A percentile compares a stretch with the other conserved stretches of the same genome.
Evolutionary conservation across 352 stramenopile species (phyloP).

Genomic region (Globisporangium nunn): DNA sequence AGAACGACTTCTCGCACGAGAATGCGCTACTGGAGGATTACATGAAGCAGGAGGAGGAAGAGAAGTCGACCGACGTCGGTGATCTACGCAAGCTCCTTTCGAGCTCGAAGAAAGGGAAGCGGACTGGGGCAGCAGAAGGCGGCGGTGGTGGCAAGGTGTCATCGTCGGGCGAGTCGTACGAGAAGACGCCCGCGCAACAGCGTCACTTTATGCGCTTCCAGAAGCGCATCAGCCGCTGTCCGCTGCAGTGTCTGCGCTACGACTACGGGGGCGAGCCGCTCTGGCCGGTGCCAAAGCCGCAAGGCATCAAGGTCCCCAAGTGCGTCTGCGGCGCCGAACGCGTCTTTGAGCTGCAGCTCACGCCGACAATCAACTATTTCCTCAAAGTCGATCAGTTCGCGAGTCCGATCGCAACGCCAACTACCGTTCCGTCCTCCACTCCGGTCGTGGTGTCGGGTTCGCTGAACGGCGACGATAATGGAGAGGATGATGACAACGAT

Average conservation of each 20-base stretch:
- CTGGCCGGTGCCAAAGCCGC: slow-evolving; percentile 54
- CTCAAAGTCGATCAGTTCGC: slow-evolving; percentile 74
- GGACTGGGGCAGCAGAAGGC: background rate
- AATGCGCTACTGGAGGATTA: slow-evolving; percentile 70
- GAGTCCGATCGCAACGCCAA: slow-evolving; percentile 9
- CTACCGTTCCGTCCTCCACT: background rate
- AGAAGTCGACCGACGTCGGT: slow-evolving; percentile 60
- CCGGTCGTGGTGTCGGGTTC: background rate
- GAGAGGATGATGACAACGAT: background rate
- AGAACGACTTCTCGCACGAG: slow-evolving; percentile 68
- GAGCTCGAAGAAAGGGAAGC: slow-evolving; percentile 36
- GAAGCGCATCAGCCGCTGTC: slow-evolving; percentile 74
- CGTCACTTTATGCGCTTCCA: slow-evolving; percentile 83
- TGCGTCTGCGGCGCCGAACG: slow-evolving; percentile 58
- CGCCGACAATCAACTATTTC: slow-evolving; percentile 83
- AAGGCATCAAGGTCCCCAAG: slow-evolving; percentile 36
- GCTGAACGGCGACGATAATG: background rate
- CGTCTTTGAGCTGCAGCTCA: slow-evolving; percentile 79
- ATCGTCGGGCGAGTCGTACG: slow-evolving; percentile 58
- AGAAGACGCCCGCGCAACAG: slow-evolving; percentile 66
- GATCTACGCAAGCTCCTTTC: slow-evolving; percentile 54
- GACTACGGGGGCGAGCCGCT: slow-evolving; percentile 81
- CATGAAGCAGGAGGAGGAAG: slow-evolving; percentile 73
- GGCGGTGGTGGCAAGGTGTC: background rate
- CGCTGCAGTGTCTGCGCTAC: slow-evolving; percentile 75